Base-by-base conservation (phyloP, 495 filamentous ascomycete species). In the Penicillium daleae region DNA sequence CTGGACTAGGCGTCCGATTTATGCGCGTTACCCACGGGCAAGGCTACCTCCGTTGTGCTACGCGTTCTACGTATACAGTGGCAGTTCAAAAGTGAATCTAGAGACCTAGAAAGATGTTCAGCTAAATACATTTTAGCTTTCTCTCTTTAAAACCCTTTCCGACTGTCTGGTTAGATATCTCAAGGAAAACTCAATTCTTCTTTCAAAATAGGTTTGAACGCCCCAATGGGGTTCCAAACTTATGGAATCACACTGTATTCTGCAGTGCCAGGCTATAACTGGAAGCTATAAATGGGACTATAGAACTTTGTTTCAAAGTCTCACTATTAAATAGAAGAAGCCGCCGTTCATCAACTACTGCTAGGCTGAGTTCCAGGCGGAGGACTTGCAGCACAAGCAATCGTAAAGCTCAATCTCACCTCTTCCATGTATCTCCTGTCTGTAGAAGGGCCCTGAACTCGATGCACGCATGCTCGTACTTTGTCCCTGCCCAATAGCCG, bases 401-500 rank as follows among this genome's bases (percentile, higher is more conserved):
- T 48, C 21, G 44, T 26, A 26, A 24, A 10, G 21, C 44, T 26
- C 21, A 24, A 5, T 10, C 44, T 48, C 40, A 10, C n/a, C 21
- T 44, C n/a, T 44, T 44, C n/a, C 40, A 21, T 2, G 3, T 44
- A 1, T 22, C 40, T 44, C 40, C 8, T 44, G 1, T 44, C 40
- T 44, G n/a, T 0, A 19, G 6, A 3, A 6, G 40, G 40, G 17
- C 40, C 40, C 6, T 6, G 40, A 44, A 66, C 59, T 40, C 59
- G 55, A 40, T 66, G 59, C 40, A 66, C 64, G n/a, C 64, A 62
- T 9, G 64, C 59, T 21, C 64, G 59, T 24, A 46, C 59, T 8
- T 50, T 66, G 29, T n/a, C 51, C 42, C 35, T 62, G 7, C 64
- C 59, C 12, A 66, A 21, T 13, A 66, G 55, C 48, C 59, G 59